These are phyloP conservation scores for Stagonosporopsis cucurbitacearum DNA, from an alignment of 2,329 filamentous ascomycete genomes.

Conservation along the genomic window DNA sequence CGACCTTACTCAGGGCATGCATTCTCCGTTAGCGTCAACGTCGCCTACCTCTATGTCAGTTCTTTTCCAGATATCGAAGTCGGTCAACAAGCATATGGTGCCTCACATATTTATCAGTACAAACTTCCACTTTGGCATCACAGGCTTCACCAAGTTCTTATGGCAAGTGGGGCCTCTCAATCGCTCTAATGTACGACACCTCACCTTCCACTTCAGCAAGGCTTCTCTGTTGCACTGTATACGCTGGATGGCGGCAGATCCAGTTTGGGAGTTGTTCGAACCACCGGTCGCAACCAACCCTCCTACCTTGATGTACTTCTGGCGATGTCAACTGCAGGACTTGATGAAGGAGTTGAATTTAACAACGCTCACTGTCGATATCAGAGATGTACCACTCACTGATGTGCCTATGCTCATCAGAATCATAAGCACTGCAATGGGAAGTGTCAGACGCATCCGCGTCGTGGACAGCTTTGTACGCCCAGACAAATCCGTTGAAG, in stretches of 20 bases:
- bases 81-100: slow-evolving; percentile 25
- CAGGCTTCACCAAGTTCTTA: slow-evolving; percentile 30
- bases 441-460: slow-evolving; percentile 19
- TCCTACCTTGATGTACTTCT: slow-evolving; percentile 33
- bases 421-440: slow-evolving; percentile 27
- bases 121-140: slow-evolving; percentile 34
- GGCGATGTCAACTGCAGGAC: slow-evolving; percentile 43
- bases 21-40: not conserved
- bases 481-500: not conserved
- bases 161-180: slow-evolving; percentile 33
- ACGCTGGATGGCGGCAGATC: slow-evolving; percentile 41
- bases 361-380: slow-evolving; percentile 31
- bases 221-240: slow-evolving; percentile 36
- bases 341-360: slow-evolving; percentile 35
- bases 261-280: slow-evolving; percentile 36
- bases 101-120: slow-evolving; percentile 37
- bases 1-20: not conserved
- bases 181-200: slow-evolving; percentile 27
- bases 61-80: slow-evolving; percentile 28
- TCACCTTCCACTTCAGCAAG: slow-evolving; percentile 32
- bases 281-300: slow-evolving; percentile 31
- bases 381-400: slow-evolving; percentile 20
- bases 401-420: slow-evolving; percentile 36
- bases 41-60: slow-evolving; percentile 26
- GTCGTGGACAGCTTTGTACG: not conserved